Conservation (phyloP, 176 grass and related monocot genomes). For the Oryza coarctata region DNA sequence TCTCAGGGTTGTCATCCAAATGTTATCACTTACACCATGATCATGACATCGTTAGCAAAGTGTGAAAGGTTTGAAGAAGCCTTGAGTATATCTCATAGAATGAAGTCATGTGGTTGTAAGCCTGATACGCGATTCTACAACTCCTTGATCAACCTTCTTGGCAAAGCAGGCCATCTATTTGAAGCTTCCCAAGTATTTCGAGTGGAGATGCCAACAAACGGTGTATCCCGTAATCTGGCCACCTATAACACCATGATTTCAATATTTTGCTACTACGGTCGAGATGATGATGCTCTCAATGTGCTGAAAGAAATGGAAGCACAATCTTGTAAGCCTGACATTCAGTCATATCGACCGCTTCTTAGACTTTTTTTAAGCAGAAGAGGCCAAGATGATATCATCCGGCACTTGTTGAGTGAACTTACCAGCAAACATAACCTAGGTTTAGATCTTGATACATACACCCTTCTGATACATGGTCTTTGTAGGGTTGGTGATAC, state of each 20-base stretch:
- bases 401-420: slow-evolving; percentile 52
- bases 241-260: slow-evolving; percentile 89
- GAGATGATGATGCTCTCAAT: slow-evolving; percentile 56
- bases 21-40: slow-evolving; percentile 72
- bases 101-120: slow-evolving; percentile 70
- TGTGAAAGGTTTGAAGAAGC: slow-evolving; percentile 59
- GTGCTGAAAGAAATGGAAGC: slow-evolving; percentile 70
- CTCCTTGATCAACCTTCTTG: slow-evolving; percentile 73
- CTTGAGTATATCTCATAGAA: slow-evolving; percentile 56
- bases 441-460: slow-evolving; percentile 85
- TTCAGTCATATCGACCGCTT: slow-evolving; percentile 76
- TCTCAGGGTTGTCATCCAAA: slow-evolving; percentile 68
- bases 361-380: slow-evolving; percentile 60
- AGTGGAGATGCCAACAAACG: slow-evolving; percentile 69
- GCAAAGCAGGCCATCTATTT: slow-evolving; percentile 46
- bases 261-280: slow-evolving; percentile 58
- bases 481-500: slow-evolving; percentile 64
- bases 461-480: slow-evolving; percentile 70
- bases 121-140: slow-evolving; percentile 85
- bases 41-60: slow-evolving; percentile 77
- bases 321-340: slow-evolving; percentile 64
- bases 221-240: slow-evolving; percentile 40
- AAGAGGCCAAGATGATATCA: slow-evolving; percentile 39
- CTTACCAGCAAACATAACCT: slow-evolving; percentile 54
- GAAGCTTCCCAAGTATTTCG: slow-evolving; percentile 71